Conservation (phyloP, 148 eudicot species). For the Mesembryanthemum crystallinum region DNA sequence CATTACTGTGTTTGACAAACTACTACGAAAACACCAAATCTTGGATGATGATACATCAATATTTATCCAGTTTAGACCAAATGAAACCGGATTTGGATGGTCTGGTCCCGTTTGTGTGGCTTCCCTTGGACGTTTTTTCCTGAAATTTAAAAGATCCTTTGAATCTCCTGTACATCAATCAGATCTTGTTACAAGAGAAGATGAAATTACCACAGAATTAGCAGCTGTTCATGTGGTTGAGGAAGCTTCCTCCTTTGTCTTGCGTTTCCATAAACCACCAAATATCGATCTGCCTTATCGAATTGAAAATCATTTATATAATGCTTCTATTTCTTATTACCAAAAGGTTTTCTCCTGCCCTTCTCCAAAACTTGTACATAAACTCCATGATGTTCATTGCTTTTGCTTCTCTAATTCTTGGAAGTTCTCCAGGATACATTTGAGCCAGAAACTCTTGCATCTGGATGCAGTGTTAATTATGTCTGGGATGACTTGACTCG, state of each 20-base stretch:
- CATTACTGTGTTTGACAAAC: constrained; percentile 50
- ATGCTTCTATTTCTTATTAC: constrained; percentile 68
- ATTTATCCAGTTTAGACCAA: constrained; percentile 65
- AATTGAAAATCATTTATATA: constrained; percentile 69
- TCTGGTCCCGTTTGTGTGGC: constrained; percentile 98
- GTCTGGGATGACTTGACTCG: constrained; percentile 91
- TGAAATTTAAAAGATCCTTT: constrained; percentile 60
- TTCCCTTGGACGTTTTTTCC: constrained; percentile 83
- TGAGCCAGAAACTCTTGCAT: constrained; percentile 68
- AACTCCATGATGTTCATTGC: not conserved
- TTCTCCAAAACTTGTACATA: not conserved
- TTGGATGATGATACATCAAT: constrained; percentile 53
- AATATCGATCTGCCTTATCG: constrained; percentile 67
- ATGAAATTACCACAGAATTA: constrained; percentile 43
- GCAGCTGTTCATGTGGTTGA: constrained; percentile 82
- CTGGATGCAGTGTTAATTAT: constrained; percentile 57
- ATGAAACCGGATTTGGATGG: constrained; percentile 60
- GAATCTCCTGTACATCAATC: constrained; percentile 38
- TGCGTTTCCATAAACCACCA: constrained; percentile 68
- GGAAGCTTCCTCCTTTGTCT: constrained; percentile 73
- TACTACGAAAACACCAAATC: constrained; percentile 72
- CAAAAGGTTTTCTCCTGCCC: constrained; percentile 69
- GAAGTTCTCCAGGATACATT: constrained; percentile 57
- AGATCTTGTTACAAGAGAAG: constrained; percentile 21
- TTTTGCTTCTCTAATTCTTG: constrained; percentile 14